Evolutionary conservation across 768 basidiomycete species (phyloP).

Genomic region (Podaxis sp.): DNA sequence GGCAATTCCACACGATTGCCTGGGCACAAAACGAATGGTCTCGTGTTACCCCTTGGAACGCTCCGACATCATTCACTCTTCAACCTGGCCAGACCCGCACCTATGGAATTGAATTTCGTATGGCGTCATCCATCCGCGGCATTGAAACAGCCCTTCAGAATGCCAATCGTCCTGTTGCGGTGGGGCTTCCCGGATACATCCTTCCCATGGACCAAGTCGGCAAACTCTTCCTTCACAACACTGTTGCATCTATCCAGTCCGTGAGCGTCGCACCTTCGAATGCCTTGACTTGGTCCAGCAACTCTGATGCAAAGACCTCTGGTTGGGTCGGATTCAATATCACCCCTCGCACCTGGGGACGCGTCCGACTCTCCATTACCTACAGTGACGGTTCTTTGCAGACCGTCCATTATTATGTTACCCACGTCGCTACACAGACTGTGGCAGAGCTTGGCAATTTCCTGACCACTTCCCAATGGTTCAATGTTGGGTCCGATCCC

Average conservation of each 20-base stretch:
- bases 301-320: slow-evolving; percentile 35
- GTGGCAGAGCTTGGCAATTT: slow-evolving; percentile 50
- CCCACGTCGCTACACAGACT: slow-evolving; percentile 38
- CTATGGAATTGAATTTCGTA: slow-evolving; percentile 47
- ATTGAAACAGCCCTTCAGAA: slow-evolving; percentile 42
- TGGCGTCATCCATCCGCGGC: slow-evolving; percentile 44
- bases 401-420: slow-evolving; percentile 49
- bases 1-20: slow-evolving; percentile 55
- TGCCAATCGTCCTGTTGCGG: slow-evolving; percentile 42
- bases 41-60: slow-evolving; percentile 48
- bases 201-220: slow-evolving; percentile 43
- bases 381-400: slow-evolving; percentile 49
- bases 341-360: slow-evolving; percentile 40
- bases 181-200: slow-evolving; percentile 50
- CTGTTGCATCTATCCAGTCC: slow-evolving; percentile 32
- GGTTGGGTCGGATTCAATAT: slow-evolving; percentile 46
- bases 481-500: slow-evolving; percentile 42
- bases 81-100: slow-evolving; percentile 44
- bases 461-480: slow-evolving; percentile 52
- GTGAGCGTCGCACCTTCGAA: slow-evolving; percentile 41
- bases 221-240: slow-evolving; percentile 47
- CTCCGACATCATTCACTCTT: slow-evolving; percentile 42
- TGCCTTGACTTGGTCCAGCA: slow-evolving; percentile 40
- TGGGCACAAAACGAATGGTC: slow-evolving; percentile 55
- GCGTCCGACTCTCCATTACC: slow-evolving; percentile 43